phyloP scores from a whole-genome alignment of 2,329 filamentous ascomycete species.

The Lachnellula willkommii region DNA sequence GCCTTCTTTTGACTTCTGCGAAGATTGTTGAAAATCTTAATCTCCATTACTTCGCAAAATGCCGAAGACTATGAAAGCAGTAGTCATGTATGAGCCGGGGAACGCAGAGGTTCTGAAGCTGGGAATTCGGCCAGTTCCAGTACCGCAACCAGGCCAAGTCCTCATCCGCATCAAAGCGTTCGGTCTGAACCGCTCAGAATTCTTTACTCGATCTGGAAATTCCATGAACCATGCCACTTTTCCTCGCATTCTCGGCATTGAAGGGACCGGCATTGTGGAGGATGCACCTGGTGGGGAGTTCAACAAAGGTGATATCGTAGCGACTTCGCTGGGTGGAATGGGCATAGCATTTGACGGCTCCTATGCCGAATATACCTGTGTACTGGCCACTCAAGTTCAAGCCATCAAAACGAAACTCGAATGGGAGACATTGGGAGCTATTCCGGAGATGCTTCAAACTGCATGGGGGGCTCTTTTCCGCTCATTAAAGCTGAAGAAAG shows the following conservation, averaged over 20 bases:
- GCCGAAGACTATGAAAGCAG: slow-evolving; percentile 15
- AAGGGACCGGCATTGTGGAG: slow-evolving; percentile 16
- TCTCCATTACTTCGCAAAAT: no score
- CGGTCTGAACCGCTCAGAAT: slow-evolving; percentile 79
- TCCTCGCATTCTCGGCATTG: slow-evolving; percentile 23
- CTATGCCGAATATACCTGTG: slow-evolving; percentile 45
- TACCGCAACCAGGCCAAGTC: slow-evolving; percentile 54
- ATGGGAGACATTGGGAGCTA: slow-evolving; percentile 41
- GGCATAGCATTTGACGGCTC: slow-evolving; percentile 43
- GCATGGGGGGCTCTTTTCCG: slow-evolving; percentile 41
- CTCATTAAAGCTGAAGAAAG: slow-evolving; percentile 34
- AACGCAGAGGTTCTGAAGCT: slow-evolving; percentile 19
- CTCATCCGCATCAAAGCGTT: slow-evolving; percentile 75
- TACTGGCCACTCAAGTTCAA: slow-evolving; percentile 38
- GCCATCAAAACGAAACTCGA: slow-evolving; percentile 32
- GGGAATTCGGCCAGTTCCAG: slow-evolving; percentile 14
- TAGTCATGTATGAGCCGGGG: slow-evolving; percentile 17
- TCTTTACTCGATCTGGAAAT: slow-evolving; percentile 39
- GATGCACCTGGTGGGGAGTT: slow-evolving; percentile 30
- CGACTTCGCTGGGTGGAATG: slow-evolving; percentile 46
- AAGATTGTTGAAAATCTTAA: no score
- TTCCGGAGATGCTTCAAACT: slow-evolving; percentile 48
- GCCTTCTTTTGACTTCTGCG: no score
- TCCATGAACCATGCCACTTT: slow-evolving; percentile 14
- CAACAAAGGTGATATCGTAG: slow-evolving; percentile 37